Evolutionary conservation across 75 land plant genomes (phyloP), one percentile per base, ranked within the genome.

Genomic region (Azolla pinnata): DNA sequence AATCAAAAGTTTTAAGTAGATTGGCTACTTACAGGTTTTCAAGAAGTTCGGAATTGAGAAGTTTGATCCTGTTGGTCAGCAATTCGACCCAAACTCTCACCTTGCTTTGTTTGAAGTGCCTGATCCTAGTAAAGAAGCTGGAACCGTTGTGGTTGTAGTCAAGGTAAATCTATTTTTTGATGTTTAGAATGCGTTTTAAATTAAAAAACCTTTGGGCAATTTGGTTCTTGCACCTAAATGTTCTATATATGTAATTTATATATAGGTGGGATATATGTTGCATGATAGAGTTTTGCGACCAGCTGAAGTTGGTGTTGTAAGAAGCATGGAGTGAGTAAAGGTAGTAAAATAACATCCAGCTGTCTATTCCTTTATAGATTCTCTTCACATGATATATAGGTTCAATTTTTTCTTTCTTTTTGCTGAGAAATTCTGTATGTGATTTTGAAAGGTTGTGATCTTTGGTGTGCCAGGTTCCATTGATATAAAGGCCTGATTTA

Each of bases 221-320:
- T 48, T 48, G 7, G 51, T 17, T 7, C 4, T 12, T 7, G 51
- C 21, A 20, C 18, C 51, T 12, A 8, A 3, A 17, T 48, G 21
- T 20, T 17, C 4, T 14, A 12, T 48, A 8, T 48, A 8, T 53
- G 42, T 69, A 54, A 44, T 60, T 57, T 9, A 8, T 25, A 12
- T 69, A 58, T 87, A 91, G 95, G 31, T 70, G 24, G 97, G 95
- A 24, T 91, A 88, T 65, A 72, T 61, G 59, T 82, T 91, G 2
- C 67, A 91, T 69, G 97, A 84, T 10, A 64, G 97, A 57, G 77
- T 91, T 40, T 67, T 91, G 53, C 83, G 97, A 16, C 97, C 95
- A 19, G 97, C 97, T 61, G 89, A 91, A 63, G 97, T 91, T 57
- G 95, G 82, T 54, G 95, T 88, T 10, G 83, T 78, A 24, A 72